A percentile compares a stretch with the other conserved stretches of the same genome.
These are phyloP conservation scores for Ophiostoma angusticollis DNA, from an alignment of 2,329 filamentous ascomycete species.

Conservation along the genomic window DNA sequence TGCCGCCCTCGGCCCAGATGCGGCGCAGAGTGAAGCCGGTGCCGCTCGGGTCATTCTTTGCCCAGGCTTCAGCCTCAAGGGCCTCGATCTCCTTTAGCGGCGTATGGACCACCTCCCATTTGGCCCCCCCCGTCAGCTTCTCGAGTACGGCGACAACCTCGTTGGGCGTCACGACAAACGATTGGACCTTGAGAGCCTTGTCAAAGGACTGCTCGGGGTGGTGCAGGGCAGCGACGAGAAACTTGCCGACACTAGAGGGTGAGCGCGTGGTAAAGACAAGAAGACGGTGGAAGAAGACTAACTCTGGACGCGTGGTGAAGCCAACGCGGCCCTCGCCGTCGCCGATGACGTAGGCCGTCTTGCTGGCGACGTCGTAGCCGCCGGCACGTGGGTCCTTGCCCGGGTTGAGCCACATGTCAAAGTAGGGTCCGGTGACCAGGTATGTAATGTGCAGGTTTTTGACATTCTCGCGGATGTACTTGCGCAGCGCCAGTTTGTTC, in stretches of 20 bases:
- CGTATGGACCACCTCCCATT: slow-evolving; percentile 43
- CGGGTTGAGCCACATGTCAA: slow-evolving; percentile 45
- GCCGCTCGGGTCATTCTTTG: slow-evolving; percentile 35
- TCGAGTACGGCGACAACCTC: slow-evolving; percentile 55
- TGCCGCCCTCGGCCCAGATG: slow-evolving; percentile 63
- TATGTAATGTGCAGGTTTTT: slow-evolving; percentile 49
- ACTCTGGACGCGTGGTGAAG: slow-evolving; percentile 62
- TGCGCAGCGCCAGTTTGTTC: slow-evolving; percentile 55
- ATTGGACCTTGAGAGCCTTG: slow-evolving; percentile 53
- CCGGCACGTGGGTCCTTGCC: slow-evolving; percentile 32
- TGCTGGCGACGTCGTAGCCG: slow-evolving; percentile 43
- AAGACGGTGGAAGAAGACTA: slow-evolving; percentile 21
- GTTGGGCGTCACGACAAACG: slow-evolving; percentile 53
- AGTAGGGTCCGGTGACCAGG: slow-evolving; percentile 57
- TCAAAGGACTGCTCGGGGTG: slow-evolving; percentile 41
- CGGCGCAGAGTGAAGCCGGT: slow-evolving; percentile 48
- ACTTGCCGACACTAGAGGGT: slow-evolving; percentile 40
- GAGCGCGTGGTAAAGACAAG: neutral
- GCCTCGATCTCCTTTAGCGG: slow-evolving; percentile 39
- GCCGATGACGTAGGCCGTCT: slow-evolving; percentile 48
- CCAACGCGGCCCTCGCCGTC: slow-evolving; percentile 49
- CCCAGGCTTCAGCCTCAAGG: slow-evolving; percentile 48
- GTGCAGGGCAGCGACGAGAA: slow-evolving; percentile 48
- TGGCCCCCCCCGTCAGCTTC: slow-evolving; percentile 44
- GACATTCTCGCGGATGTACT: slow-evolving; percentile 40